Percentiles rank a stretch among this genome's conserved stretches.
These are phyloP conservation scores for Thelephora terrestris DNA, from an alignment of 1,284 basidiomycete species.

Conservation along the genomic window DNA sequence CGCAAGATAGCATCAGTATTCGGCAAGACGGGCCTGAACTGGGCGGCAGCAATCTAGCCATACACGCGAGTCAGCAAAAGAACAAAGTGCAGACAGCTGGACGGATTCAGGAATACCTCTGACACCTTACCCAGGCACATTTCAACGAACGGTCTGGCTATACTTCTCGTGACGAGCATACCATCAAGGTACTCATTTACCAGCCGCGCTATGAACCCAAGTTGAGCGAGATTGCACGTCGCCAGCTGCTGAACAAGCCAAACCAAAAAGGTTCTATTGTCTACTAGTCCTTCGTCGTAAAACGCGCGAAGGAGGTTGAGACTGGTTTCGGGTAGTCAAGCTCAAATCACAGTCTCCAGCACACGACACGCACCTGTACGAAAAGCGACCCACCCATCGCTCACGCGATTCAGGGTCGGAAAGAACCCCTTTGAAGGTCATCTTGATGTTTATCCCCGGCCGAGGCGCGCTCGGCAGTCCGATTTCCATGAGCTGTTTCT, in stretches of 20 bases:
- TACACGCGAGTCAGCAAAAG: no score
- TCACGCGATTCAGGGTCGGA: slow-evolving; percentile 60
- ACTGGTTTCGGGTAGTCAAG: slow-evolving; percentile 27
- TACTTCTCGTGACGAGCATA: slow-evolving; percentile 54
- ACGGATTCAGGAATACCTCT: slow-evolving; percentile 39
- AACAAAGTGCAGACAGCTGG: no score
- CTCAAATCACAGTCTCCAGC: slow-evolving; percentile 8
- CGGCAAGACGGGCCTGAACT: neutral
- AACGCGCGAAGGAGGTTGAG: slow-evolving; percentile 69
- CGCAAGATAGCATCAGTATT: slow-evolving; percentile 23
- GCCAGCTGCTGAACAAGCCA: slow-evolving; percentile 81
- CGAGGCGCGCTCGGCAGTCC: slow-evolving; percentile 71
- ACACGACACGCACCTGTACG: slow-evolving; percentile 51
- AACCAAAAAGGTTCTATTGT: slow-evolving; percentile 66
- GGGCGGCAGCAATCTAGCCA: neutral
- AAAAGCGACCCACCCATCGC: slow-evolving; percentile 74
- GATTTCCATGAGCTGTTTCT: slow-evolving; percentile 83
- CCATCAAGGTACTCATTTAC: slow-evolving; percentile 74
- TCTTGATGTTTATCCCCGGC: slow-evolving; percentile 66
- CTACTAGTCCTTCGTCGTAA: slow-evolving; percentile 75
- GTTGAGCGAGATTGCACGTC: slow-evolving; percentile 74
- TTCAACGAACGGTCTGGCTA: slow-evolving; percentile 57
- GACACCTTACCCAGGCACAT: slow-evolving; percentile 55
- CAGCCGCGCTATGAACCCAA: slow-evolving; percentile 70
- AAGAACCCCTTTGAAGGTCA: slow-evolving; percentile 68